Conservation (phyloP, 2,329 filamentous ascomycete species). For the Trichophaea hybrida region DNA sequence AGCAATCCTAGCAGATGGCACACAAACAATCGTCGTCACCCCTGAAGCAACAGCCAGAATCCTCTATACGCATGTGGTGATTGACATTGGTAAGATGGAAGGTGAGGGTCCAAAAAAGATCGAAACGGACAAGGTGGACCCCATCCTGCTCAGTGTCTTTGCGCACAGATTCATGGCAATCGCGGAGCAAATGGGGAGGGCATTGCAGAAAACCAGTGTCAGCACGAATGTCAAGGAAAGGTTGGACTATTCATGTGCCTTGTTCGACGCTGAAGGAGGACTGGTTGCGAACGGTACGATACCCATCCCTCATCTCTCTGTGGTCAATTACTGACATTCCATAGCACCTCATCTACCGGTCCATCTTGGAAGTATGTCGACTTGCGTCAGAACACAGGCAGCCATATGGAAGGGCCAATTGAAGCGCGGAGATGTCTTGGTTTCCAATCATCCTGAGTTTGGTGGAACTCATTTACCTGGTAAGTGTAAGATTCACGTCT, state of each 20-base stretch:
- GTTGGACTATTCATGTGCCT: slow-evolving; percentile 67
- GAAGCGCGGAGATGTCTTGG: slow-evolving; percentile 65
- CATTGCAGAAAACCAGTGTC: slow-evolving; percentile 65
- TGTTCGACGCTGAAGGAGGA: slow-evolving; percentile 62
- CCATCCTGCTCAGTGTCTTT: slow-evolving; percentile 64
- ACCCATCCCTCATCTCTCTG: neutral
- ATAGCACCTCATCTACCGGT: slow-evolving; percentile 62
- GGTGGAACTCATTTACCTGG: slow-evolving; percentile 65
- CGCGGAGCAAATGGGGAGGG: slow-evolving; percentile 69
- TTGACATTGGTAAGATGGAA: slow-evolving; percentile 52
- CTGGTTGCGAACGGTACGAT: slow-evolving; percentile 53
- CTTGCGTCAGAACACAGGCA: slow-evolving; percentile 63
- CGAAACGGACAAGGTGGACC: slow-evolving; percentile 46
- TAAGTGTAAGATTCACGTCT: neutral
- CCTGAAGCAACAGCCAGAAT: slow-evolving; percentile 63
- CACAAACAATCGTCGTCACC: slow-evolving; percentile 82
- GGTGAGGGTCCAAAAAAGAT: slow-evolving; percentile 19
- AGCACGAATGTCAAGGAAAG: slow-evolving; percentile 71
- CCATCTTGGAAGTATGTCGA: slow-evolving; percentile 74
- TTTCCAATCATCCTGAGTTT: slow-evolving; percentile 72
- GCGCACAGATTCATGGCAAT: slow-evolving; percentile 75
- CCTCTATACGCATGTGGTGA: slow-evolving; percentile 75
- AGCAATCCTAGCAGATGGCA: slow-evolving; percentile 73
- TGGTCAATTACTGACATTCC: neutral
- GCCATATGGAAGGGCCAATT: slow-evolving; percentile 67